Base-by-base conservation (phyloP, 306 rosid species). In the Sesbania bispinosa region DNA sequence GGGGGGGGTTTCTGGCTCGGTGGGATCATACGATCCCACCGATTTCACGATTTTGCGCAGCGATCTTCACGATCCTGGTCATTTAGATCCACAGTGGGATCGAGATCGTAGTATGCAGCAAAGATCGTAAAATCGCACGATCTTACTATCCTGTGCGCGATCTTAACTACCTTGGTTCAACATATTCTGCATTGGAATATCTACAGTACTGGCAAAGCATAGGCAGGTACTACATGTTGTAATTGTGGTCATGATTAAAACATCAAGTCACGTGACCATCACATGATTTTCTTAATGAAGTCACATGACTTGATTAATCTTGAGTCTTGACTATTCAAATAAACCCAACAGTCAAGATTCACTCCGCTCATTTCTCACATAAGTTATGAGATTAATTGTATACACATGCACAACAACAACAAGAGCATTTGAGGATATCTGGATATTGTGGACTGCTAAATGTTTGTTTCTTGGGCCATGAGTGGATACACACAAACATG, bases 281-380 rank as follows among this genome's bases (percentile, higher is more conserved):
- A 8, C 16, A 36, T 62, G n/a, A 19, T 39, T 29, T 24, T 21
- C 33, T 45, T n/a, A 53, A 66, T 65, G 10, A 58, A 35, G 18
- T 75, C 35, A 14, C 48, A n/a, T 30, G 21, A 24, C 53, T 67
- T 67, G 54, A 46, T 15, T 57, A 45, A 58, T 46, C 42, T 38
- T 4, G 4, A 62, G 55, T 30, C 26, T 6, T 58, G 33, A 55
- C n/a, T 46, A 29, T 36, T 24, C n/a, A n/a, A 18, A 55, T 43
- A 57, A 67, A 46, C 36, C 23, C 11, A 52, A 47, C 10, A 33
- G 54, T 35, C 18, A 46, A 35, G 23, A 46, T 45, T 23, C 53
- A 46, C 69, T 67, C 65, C 32, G 38, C 59, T 67, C 68, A 66
- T 46, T 29, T 41, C 47, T 30, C 50, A 21, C 42, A 61, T 18